Evolutionary conservation across 139 green algal genomes (phyloP).

Genomic region (Volvox reticuliferus): DNA sequence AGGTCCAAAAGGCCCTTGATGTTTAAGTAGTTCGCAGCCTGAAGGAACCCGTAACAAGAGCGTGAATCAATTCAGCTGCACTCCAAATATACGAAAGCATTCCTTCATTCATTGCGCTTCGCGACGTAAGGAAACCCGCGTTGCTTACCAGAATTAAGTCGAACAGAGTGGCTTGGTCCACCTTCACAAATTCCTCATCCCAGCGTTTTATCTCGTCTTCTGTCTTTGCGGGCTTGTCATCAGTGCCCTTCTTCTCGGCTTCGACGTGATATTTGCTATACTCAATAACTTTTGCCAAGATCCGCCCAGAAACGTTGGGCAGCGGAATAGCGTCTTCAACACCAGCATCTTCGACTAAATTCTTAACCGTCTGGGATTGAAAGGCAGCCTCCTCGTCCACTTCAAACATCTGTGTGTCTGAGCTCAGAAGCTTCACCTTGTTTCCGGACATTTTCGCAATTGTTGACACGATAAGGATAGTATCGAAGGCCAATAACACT

Average conservation of each 20-base stretch:
- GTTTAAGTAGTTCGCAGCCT: conserved; percentile 99
- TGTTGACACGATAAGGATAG: too few species aligned
- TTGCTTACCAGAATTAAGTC: conserved; percentile 95
- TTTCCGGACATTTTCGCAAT: background rate
- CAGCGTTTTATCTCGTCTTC: conserved; percentile 93
- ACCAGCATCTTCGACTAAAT: conserved; percentile 83
- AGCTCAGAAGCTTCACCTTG: conserved; percentile 59
- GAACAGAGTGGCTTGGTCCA: conserved; percentile 98
- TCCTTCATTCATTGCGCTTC: background rate
- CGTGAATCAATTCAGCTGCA: background rate
- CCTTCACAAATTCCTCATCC: conserved; percentile 97
- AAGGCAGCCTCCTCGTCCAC: conserved; percentile 82
- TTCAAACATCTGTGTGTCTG: conserved; percentile 75
- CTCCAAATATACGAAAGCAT: background rate
- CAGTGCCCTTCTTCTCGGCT: conserved; percentile 76
- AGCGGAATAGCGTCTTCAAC: conserved; percentile 81
- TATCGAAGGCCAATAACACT: too few species aligned
- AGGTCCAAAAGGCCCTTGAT: conserved; percentile 98
- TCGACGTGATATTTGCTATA: conserved; percentile 98
- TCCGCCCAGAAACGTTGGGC: conserved; percentile 88
- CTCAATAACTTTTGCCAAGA: conserved; percentile 92
- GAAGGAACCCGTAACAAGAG: background rate
- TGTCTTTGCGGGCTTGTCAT: conserved; percentile 80
- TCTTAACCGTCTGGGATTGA: conserved; percentile 85
- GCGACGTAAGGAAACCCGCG: background rate